Percentiles rank a stretch among this genome's conserved stretches.
phyloP scores from a whole-genome alignment of 805 yeast genomes.

The Pichia californica region DNA sequence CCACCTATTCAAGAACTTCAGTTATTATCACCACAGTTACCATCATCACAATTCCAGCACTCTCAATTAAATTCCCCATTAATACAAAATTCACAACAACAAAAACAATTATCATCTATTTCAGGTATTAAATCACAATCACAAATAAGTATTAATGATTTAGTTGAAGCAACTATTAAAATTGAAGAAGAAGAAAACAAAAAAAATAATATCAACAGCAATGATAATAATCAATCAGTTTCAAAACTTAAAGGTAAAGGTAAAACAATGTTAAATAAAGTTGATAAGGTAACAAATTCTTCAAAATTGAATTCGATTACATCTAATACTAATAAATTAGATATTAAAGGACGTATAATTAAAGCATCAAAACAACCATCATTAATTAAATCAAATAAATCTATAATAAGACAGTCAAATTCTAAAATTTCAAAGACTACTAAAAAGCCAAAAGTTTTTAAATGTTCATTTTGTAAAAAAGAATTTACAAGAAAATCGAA shows the following conservation, averaged over 20 bases:
- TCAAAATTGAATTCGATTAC: too few relatives aligned
- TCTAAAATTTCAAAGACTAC: neutral
- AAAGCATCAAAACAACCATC: neutral
- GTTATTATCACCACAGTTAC: too few relatives aligned
- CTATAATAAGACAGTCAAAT: neutral
- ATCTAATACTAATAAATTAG: too few relatives aligned
- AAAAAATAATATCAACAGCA: neutral
- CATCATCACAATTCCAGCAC: neutral
- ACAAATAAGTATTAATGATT: constrained; percentile 3
- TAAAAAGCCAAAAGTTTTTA: constrained; percentile 1
- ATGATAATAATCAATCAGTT: too few relatives aligned
- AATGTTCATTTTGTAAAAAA: constrained; percentile 5
- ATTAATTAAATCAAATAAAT: too few relatives aligned
- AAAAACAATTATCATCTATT: too few relatives aligned
- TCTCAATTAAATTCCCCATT: too few relatives aligned
- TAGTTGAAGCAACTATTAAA: constrained; percentile 6
- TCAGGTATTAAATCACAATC: neutral
- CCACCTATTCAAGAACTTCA: too few relatives aligned
- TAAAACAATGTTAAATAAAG: neutral
- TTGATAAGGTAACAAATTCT: too few relatives aligned
- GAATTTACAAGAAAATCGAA: constrained; percentile 9
- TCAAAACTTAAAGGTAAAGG: neutral
- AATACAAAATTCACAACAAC: too few relatives aligned
- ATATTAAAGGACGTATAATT: neutral
- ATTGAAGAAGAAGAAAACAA: constrained; percentile 2